Conservation (phyloP, 306 rosid species). For the Elaeagnus macrophylla region DNA sequence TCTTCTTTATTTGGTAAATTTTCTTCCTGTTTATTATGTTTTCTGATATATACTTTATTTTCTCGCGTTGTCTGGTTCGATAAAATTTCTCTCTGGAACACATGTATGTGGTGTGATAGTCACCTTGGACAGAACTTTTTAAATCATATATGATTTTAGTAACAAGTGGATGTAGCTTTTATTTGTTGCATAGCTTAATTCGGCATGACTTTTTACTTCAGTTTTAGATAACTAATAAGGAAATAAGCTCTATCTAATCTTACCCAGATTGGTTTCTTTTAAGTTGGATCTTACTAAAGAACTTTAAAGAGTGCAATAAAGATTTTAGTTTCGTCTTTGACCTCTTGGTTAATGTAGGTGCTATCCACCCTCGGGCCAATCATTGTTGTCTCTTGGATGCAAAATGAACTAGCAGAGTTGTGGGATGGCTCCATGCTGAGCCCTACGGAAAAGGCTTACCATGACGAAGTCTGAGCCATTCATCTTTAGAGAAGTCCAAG, state of each 20-base stretch:
- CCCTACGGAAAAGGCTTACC: conserved; percentile 52
- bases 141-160: no score
- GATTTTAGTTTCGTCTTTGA: neutral
- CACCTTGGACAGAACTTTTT: no score
- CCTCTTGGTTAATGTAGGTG: conserved; percentile 46
- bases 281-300: neutral
- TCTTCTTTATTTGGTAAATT: conserved; percentile 81
- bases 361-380: conserved; percentile 95
- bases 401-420: conserved; percentile 70
- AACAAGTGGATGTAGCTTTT: no score
- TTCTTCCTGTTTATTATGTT: neutral
- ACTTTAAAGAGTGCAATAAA: neutral
- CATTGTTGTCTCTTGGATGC: conserved; percentile 55
- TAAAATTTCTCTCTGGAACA: no score
- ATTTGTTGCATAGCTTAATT: no score
- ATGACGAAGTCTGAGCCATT: conserved; percentile 50
- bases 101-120: no score
- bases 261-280: no score
- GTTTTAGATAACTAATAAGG: no score
- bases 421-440: conserved; percentile 73
- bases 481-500: conserved; percentile 2
- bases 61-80: no score
- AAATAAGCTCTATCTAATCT: no score
- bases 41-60: neutral
- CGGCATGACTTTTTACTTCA: no score